Evolutionary conservation across 2,329 filamentous ascomycete species (phyloP).

Genomic region (Arthrobotrys pseudoclavata): DNA sequence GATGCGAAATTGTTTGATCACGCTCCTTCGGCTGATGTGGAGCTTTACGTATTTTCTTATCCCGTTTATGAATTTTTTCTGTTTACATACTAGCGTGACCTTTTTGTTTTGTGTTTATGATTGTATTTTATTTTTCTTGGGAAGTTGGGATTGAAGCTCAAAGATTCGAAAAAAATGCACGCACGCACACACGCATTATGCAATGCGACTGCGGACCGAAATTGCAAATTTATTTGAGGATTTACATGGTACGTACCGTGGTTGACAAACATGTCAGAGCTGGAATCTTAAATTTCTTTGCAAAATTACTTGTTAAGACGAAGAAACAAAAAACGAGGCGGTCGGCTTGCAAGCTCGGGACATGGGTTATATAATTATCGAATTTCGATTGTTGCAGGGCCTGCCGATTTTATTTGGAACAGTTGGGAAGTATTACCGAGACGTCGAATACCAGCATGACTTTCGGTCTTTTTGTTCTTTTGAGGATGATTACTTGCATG

Average conservation of each 20-base stretch:
- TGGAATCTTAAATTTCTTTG: slow-evolving; percentile 1
- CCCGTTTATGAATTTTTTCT: slow-evolving; percentile 6
- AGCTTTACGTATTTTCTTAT: slow-evolving; percentile 1
- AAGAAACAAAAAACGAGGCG: slow-evolving; percentile 20
- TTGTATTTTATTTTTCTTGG: background rate
- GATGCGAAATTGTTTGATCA: slow-evolving; percentile 31
- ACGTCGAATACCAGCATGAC: background rate
- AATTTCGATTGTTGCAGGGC: slow-evolving; percentile 27
- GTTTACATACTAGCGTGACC: slow-evolving; percentile 7
- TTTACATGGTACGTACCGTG: slow-evolving; percentile 27
- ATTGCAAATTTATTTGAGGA: slow-evolving; percentile 26
- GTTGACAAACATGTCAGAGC: slow-evolving; percentile 21
- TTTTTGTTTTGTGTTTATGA: slow-evolving; percentile 14
- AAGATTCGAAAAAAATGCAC: slow-evolving; percentile 30
- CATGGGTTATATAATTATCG: slow-evolving; percentile 28
- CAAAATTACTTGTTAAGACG: slow-evolving; percentile 9
- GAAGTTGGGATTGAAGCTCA: slow-evolving; percentile 10
- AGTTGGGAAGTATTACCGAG: slow-evolving; percentile 25
- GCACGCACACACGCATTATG: slow-evolving; percentile 22
- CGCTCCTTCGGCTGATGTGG: slow-evolving; percentile 3
- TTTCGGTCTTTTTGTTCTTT: background rate
- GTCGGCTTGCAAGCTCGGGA: background rate
- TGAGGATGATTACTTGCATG: slow-evolving; percentile 10
- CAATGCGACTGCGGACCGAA: slow-evolving; percentile 32
- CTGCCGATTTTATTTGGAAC: background rate